Base-by-base conservation (phyloP, 2,329 filamentous ascomycete species). In the Hortaea sp. region DNA sequence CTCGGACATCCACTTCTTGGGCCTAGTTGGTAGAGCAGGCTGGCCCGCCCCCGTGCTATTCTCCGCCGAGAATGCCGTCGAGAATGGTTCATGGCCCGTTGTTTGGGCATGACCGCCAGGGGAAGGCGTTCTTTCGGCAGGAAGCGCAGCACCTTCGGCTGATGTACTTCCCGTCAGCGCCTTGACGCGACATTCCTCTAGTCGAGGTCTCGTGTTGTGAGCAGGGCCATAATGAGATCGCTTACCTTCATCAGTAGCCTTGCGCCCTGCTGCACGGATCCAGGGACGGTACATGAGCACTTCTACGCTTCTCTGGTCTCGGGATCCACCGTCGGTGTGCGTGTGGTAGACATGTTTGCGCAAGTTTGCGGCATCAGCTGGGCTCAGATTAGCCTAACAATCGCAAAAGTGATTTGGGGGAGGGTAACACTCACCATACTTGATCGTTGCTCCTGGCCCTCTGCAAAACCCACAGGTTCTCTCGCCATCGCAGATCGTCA, bases 381-480 rank as follows among this genome's bases (percentile, higher is more conserved):
- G 7, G 7, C 32, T n/a, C 9, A 35, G 2, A 20, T 20, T 20
- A 20, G 20, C 20, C 20, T 20, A 20, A 4, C 2, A 20, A 2
- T 20, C 20, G 32, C 32, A 35, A 35, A 4, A 35, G 32, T n/a
- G 9, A 35, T 35, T 20, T 20, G 4, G 20, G 20, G 20, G 20
- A 20, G 2, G 20, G 20, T 2, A 20, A 20, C 2, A 20, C 32
- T 9, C n/a, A 35, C 37, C 37, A 27, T 43, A 27, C 29, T 43
- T n/a, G 28, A 32, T n/a, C 29, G n/a, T 7, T 7, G 41, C 41
- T 9, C 5, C 41, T 7, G 7, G 29, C 10, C 41, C 41, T 6
- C 2, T 39, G 42, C 42, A 44, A 29, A 38, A 44, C n/a, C 42
- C 34, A 27, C 42, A 44, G 11, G 42, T 44, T 7, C 42, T 11